A percentile compares a stretch with the other conserved stretches of the same genome.
Evolutionary conservation across 805 yeast genomes (phyloP).

Genomic region (Candida pseudofarinosa): DNA sequence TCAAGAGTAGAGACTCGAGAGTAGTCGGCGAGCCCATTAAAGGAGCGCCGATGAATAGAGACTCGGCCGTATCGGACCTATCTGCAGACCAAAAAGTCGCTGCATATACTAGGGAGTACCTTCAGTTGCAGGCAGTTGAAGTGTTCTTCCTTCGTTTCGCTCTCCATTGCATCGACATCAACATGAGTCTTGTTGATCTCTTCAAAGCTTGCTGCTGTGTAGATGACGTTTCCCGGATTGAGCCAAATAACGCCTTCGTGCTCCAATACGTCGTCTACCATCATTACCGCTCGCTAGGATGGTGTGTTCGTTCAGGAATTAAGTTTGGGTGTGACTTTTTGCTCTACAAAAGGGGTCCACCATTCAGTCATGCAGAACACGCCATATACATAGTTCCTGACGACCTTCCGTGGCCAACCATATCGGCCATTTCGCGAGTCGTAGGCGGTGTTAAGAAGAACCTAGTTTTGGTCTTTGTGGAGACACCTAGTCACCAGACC

Average conservation of each 20-base stretch:
- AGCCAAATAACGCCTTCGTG: conserved; percentile 39
- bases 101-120: conserved; percentile 33
- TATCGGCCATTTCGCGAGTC: conserved; percentile 70
- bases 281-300: conserved; percentile 82
- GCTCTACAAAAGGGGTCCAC: conserved; percentile 88
- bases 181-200: conserved; percentile 17
- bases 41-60: neutral
- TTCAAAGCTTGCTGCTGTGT: conserved; percentile 20
- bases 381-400: conserved; percentile 54
- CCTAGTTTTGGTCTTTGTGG: conserved; percentile 65
- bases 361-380: conserved; percentile 90
- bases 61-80: neutral
- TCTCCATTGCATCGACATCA: conserved; percentile 44
- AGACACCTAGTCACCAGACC: conserved; percentile 40
- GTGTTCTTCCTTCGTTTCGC: conserved; percentile 64
- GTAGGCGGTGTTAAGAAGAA: conserved; percentile 84
- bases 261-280: conserved; percentile 71
- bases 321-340: conserved; percentile 89
- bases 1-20: neutral
- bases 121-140: conserved; percentile 76
- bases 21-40: neutral
- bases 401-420: conserved; percentile 47
- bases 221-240: neutral
- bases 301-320: conserved; percentile 91
- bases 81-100: neutral